Evolutionary conservation across 225 moss, liverwort and hornwort species (phyloP).

Genomic region (Asterella californica): DNA sequence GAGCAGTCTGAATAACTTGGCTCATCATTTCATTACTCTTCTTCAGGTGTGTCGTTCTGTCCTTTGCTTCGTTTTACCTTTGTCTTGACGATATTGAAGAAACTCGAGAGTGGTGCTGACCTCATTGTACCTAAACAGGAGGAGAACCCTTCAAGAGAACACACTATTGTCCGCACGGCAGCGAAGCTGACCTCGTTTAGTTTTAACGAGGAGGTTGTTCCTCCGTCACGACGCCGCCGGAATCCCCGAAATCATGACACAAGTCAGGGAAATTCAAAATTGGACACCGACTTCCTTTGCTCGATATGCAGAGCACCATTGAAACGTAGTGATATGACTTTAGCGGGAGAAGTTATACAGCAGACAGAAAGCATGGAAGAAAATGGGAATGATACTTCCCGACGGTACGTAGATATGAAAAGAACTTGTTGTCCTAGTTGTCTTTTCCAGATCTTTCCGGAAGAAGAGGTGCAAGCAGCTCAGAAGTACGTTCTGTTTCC

Average conservation of each 20-base stretch:
- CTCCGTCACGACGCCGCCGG: slow-evolving; percentile 41
- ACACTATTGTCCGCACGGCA: slow-evolving; percentile 81
- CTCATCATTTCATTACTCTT: slow-evolving; percentile 75
- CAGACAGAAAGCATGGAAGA: slow-evolving; percentile 11
- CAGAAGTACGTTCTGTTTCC: slow-evolving; percentile 51
- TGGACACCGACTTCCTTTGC: slow-evolving; percentile 52
- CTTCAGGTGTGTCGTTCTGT: slow-evolving; percentile 56
- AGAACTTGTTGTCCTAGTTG: slow-evolving; percentile 73
- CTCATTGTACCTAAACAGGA: slow-evolving; percentile 39
- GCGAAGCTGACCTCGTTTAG: slow-evolving; percentile 78
- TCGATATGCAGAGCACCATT: slow-evolving; percentile 78
- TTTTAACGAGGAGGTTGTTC: slow-evolving; percentile 58
- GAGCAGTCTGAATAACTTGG: slow-evolving; percentile 77
- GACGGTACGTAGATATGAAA: slow-evolving; percentile 31
- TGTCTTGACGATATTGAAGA: not conserved
- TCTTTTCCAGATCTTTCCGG: slow-evolving; percentile 63
- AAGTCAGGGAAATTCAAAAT: slow-evolving; percentile 15
- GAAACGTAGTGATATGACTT: slow-evolving; percentile 41
- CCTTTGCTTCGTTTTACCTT: not conserved
- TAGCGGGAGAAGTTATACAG: not conserved
- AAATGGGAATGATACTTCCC: not conserved
- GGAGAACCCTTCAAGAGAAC: slow-evolving; percentile 82
- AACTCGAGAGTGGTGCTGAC: not conserved
- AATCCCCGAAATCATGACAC: slow-evolving; percentile 23
- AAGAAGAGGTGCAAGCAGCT: slow-evolving; percentile 37